A percentile compares a stretch with the other conserved stretches of the same genome.
Evolutionary conservation across 139 green algal genomes (phyloP).

Genomic region (Eudorina sp.): DNA sequence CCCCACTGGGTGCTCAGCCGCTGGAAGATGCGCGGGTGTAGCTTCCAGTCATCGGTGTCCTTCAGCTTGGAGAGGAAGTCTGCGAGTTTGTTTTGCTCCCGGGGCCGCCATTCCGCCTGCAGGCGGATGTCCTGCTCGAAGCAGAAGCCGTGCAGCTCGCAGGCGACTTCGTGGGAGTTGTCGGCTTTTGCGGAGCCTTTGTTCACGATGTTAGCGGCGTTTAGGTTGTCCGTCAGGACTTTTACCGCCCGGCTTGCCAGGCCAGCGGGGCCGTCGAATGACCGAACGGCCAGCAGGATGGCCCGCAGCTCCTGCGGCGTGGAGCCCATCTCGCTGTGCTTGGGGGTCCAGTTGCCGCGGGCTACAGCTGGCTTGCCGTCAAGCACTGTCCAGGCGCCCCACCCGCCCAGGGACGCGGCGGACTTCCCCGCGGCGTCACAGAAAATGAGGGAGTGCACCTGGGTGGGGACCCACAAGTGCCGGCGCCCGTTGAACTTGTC

Average conservation of each 20-base stretch:
- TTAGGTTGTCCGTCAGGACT: slow-evolving; percentile 2
- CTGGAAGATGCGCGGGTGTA: not conserved
- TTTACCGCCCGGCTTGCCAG: not conserved
- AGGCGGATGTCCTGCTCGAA: not conserved
- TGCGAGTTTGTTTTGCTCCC: not conserved
- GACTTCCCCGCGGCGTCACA: slow-evolving; percentile 35
- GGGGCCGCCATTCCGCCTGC: slow-evolving; percentile 15
- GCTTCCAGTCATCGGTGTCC: slow-evolving; percentile 26
- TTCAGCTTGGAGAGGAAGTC: slow-evolving; percentile 22
- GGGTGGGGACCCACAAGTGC: not conserved
- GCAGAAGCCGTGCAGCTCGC: not conserved
- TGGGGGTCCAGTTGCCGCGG: not conserved
- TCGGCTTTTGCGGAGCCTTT: not conserved
- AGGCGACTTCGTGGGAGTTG: not conserved
- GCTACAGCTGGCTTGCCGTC: not conserved
- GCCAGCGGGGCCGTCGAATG: not conserved
- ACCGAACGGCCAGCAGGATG: not conserved
- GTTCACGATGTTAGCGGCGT: slow-evolving; percentile 25
- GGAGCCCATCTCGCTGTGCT: not conserved
- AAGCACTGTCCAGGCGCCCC: slow-evolving; percentile 33
- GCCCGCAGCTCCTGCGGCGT: slow-evolving; percentile 28
- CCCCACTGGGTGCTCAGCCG: not conserved
- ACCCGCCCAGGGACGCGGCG: not conserved
- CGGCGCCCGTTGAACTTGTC: slow-evolving; percentile 36
- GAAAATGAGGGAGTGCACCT: slow-evolving; percentile 8